These are phyloP conservation scores for Colletotrichum lini DNA, from an alignment of 2,329 filamentous ascomycete genomes.

Conservation along the genomic window DNA sequence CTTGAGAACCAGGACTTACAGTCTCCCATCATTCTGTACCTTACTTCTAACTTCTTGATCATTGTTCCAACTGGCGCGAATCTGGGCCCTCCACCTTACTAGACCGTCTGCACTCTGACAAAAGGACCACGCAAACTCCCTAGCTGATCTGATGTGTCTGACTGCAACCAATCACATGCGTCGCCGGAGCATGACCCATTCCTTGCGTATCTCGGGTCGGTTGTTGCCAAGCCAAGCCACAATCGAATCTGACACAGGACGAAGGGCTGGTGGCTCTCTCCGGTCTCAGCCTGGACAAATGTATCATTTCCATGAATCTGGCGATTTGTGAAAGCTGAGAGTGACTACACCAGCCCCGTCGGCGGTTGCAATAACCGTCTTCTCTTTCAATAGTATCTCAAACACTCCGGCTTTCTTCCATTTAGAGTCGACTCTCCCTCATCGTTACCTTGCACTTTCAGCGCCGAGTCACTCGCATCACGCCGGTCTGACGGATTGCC, in stretches of 20 bases:
- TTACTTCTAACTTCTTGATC: too few species aligned
- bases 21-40: too few species aligned
- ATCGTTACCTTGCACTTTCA: neutral
- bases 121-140: too few species aligned
- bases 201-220: neutral
- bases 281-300: neutral
- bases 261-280: neutral
- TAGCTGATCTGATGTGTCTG: neutral
- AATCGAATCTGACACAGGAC: neutral
- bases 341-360: too few species aligned
- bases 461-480: neutral
- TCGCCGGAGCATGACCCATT: neutral
- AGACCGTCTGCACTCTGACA: too few species aligned
- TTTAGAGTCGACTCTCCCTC: neutral
- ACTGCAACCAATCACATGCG: neutral
- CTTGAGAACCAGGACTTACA: too few species aligned
- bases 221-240: slow-evolving; percentile 1
- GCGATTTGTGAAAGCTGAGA: too few species aligned
- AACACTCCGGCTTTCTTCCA: too few species aligned
- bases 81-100: too few species aligned
- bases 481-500: neutral
- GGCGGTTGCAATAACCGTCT: too few species aligned
- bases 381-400: neutral
- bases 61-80: too few species aligned
- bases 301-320: neutral